Percentiles rank a stretch among this genome's conserved stretches.
Evolutionary conservation across 2,329 filamentous ascomycete genomes (phyloP).

Genomic region (Penicillium thymicola): DNA sequence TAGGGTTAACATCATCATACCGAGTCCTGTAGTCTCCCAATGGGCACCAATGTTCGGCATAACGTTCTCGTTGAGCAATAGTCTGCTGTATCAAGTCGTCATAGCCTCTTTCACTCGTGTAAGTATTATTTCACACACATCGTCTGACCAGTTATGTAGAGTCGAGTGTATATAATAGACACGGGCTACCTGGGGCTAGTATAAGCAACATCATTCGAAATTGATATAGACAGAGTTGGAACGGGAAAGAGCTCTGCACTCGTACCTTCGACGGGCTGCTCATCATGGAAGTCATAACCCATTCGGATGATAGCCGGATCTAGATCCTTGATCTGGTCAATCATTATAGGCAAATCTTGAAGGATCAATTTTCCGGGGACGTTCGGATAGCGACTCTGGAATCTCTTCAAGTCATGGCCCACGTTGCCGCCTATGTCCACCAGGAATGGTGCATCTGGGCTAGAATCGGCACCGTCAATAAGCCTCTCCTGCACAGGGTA

Average conservation of each 20-base stretch:
- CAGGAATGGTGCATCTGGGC: not conserved
- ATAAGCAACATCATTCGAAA: not conserved
- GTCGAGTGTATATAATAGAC: slow-evolving; percentile 1
- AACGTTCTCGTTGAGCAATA: slow-evolving; percentile 1
- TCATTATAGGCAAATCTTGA: slow-evolving; percentile 4
- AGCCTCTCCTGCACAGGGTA: slow-evolving; percentile 1
- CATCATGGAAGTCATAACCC: slow-evolving; percentile 4
- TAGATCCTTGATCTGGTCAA: slow-evolving; percentile 1
- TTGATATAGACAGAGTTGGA: not conserved
- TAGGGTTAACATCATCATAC: not conserved
- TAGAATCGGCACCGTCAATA: not conserved
- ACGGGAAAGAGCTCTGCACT: not conserved
- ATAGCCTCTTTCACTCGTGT: not conserved
- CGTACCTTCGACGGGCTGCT: slow-evolving; percentile 1
- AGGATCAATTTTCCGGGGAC: not conserved
- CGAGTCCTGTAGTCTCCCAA: slow-evolving; percentile 4
- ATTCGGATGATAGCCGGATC: slow-evolving; percentile 1
- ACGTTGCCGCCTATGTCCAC: slow-evolving; percentile 1
- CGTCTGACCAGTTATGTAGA: slow-evolving; percentile 2
- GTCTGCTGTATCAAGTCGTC: slow-evolving; percentile 3
- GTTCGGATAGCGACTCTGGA: not conserved
- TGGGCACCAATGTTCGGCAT: not conserved
- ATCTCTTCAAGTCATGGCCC: not conserved
- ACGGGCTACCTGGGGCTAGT: not conserved
- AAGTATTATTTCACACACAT: slow-evolving; percentile 4